Evolutionary conservation across 495 filamentous ascomycete species (phyloP).

Genomic region (Polyplosphaeria fusca): DNA sequence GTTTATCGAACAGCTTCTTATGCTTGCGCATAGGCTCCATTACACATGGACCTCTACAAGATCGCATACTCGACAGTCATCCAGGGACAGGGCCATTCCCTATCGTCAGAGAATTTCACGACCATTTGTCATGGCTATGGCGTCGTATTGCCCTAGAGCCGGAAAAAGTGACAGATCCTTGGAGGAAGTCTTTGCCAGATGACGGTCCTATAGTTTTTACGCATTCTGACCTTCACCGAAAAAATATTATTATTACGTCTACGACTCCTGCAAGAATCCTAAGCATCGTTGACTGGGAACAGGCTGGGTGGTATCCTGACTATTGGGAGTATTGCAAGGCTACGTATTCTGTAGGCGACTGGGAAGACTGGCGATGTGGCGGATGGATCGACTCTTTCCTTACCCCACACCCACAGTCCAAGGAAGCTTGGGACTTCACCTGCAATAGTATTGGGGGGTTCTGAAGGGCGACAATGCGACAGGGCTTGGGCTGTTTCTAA

Average conservation of each 20-base stretch:
- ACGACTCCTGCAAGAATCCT: slow-evolving; percentile 36
- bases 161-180: slow-evolving; percentile 20
- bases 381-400: slow-evolving; percentile 19
- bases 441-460: slow-evolving; percentile 1
- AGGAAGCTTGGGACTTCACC: slow-evolving; percentile 14
- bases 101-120: slow-evolving; percentile 19
- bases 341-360: slow-evolving; percentile 10
- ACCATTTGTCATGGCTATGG: slow-evolving; percentile 26
- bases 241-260: slow-evolving; percentile 44
- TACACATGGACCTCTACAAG: not conserved
- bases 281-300: slow-evolving; percentile 44
- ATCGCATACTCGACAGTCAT: slow-evolving; percentile 3
- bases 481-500: too few relatives aligned
- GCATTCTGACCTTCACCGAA: slow-evolving; percentile 44
- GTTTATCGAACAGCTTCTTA: slow-evolving; percentile 1
- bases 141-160: slow-evolving; percentile 11
- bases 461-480: not conserved
- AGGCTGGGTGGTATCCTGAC: slow-evolving; percentile 46
- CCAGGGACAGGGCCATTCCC: slow-evolving; percentile 2
- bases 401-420: slow-evolving; percentile 2
- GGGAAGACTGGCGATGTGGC: slow-evolving; percentile 11
- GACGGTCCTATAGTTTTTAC: slow-evolving; percentile 42
- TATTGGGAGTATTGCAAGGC: slow-evolving; percentile 50
- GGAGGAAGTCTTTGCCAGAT: slow-evolving; percentile 23
- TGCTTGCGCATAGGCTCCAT: slow-evolving; percentile 9